These are phyloP conservation scores for Withania somnifera DNA, from an alignment of 305 asterid species.

Conservation along the genomic window DNA sequence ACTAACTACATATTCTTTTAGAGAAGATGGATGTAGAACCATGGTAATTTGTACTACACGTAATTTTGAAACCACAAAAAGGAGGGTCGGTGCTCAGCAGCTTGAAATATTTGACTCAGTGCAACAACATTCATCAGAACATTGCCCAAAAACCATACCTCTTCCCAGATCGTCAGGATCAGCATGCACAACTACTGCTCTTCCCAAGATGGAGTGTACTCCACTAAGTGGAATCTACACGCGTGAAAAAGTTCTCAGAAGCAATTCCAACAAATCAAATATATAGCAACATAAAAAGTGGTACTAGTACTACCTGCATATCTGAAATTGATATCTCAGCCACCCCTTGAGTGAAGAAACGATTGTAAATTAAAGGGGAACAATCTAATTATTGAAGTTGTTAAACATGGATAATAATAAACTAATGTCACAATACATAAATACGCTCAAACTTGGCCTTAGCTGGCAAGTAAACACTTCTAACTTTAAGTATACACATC, in stretches of 20 bases:
- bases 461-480: too few species aligned
- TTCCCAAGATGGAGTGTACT: constrained; percentile 68
- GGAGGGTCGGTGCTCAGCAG: background rate
- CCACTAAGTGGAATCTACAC: constrained; percentile 63
- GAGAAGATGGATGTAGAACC: too few species aligned
- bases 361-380: background rate
- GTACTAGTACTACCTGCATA: constrained; percentile 34
- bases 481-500: too few species aligned
- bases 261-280: too few species aligned
- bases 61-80: background rate
- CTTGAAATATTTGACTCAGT: too few species aligned
- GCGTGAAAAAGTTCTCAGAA: background rate
- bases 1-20: too few species aligned
- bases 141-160: constrained; percentile 27
- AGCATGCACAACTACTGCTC: constrained; percentile 92
- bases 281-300: background rate
- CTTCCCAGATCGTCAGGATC: constrained; percentile 93
- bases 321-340: constrained; percentile 55
- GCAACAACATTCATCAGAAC: background rate
- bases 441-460: too few species aligned
- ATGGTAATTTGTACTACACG: too few species aligned
- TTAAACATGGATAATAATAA: background rate
- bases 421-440: too few species aligned
- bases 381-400: background rate
- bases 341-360: constrained; percentile 37